These are phyloP conservation scores for Oryza officinalis DNA, from an alignment of 176 grass and related monocot species.

Conservation along the genomic window DNA sequence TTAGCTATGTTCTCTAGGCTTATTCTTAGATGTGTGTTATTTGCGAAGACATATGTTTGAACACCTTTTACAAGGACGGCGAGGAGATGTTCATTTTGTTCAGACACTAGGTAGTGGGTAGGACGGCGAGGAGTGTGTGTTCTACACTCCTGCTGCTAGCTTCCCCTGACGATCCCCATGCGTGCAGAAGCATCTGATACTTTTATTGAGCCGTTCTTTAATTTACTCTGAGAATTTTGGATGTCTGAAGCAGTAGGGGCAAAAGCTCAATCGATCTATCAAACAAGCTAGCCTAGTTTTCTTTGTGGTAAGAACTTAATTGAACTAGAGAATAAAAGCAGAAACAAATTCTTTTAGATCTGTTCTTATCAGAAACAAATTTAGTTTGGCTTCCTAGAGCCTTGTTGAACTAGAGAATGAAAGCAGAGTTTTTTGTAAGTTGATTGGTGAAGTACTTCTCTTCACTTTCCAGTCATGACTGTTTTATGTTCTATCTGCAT, in stretches of 20 bases:
- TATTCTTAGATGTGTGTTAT: neutral
- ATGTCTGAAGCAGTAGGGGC: slow-evolving; percentile 1
- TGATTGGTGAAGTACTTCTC: neutral
- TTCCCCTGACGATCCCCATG: slow-evolving; percentile 22
- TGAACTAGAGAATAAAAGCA: neutral
- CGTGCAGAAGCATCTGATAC: slow-evolving; percentile 15
- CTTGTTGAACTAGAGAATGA: too few relatives aligned
- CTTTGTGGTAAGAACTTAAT: neutral
- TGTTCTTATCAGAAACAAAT: neutral
- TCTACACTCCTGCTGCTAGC: neutral
- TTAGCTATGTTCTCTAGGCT: neutral
- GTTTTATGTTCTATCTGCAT: neutral
- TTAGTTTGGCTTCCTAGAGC: neutral
- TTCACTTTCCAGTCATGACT: neutral
- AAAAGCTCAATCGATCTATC: neutral
- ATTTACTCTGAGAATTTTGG: neutral
- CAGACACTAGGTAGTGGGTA: slow-evolving; percentile 17
- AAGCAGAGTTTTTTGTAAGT: neutral
- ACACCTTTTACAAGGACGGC: too few relatives aligned
- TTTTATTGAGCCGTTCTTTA: neutral
- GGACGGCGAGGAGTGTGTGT: neutral
- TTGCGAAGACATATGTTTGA: neutral
- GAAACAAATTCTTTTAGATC: neutral
- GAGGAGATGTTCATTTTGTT: slow-evolving; percentile 24
- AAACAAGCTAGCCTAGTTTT: slow-evolving; percentile 24